phyloP scores from a whole-genome alignment of 164 flowering plant species.

The Vitis rupestris region DNA sequence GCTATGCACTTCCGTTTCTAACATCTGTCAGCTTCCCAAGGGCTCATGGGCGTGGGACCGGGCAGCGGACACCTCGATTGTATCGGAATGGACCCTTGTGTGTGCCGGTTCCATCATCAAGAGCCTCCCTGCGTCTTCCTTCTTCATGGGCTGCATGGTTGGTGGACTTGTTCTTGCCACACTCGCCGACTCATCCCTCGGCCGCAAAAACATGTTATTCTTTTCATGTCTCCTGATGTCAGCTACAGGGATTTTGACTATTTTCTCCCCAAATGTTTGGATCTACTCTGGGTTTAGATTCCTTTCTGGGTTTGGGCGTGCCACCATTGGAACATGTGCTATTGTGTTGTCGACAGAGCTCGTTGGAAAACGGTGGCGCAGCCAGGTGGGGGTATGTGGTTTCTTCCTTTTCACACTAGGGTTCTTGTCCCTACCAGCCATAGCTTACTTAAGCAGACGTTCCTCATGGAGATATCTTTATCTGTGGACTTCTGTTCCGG shows the following conservation, averaged over 20 bases:
- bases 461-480: constrained; percentile 63
- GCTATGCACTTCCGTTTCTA: no score
- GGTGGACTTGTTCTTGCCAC: constrained; percentile 62
- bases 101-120: constrained; percentile 21
- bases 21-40: no score
- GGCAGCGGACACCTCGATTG: no score
- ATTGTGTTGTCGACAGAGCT: constrained; percentile 59
- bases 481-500: constrained; percentile 45
- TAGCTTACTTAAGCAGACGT: constrained; percentile 37
- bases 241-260: constrained; percentile 6
- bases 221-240: constrained; percentile 55
- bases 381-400: constrained; percentile 46
- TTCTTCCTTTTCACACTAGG: constrained; percentile 63
- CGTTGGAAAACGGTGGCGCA: constrained; percentile 66
- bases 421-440: constrained; percentile 58
- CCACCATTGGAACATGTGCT: constrained; percentile 52
- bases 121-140: constrained; percentile 63
- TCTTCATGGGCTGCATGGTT: constrained; percentile 59
- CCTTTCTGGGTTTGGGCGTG: constrained; percentile 55
- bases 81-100: no score
- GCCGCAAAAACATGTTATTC: constrained; percentile 63
- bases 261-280: constrained; percentile 24
- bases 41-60: no score
- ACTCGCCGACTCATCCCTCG: constrained; percentile 65
- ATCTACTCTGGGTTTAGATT: constrained; percentile 42